Evolutionary conservation across 805 yeast genomes (phyloP), one percentile per base, ranked within the genome.

Genomic region (Wickerhamomyces subpelliculosus): DNA sequence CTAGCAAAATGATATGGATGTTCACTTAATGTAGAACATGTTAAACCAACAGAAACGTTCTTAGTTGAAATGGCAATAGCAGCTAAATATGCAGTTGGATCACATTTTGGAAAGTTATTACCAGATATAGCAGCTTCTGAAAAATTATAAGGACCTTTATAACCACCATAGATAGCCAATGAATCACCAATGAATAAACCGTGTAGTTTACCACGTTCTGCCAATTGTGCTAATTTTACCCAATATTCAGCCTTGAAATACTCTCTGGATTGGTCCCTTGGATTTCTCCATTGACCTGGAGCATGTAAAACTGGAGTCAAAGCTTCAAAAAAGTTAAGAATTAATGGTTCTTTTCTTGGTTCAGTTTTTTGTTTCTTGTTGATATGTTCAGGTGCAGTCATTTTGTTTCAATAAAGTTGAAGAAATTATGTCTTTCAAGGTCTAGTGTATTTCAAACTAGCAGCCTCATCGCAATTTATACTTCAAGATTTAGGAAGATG

Each of bases 21-120:
- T 36, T 66, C 72, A 39, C 65, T 61, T 20, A 67, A 58, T 6
- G 71, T 66, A 7, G 67, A 58, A 30, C 62, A 61, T 4, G 72
- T 66, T 21, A 66, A 45, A 8, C 67, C 71, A 44, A 65, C 64
- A 8, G 61, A 48, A 22, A 66, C 45, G 31, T 57, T 59, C 34
- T 60, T 48, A 8, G 71, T 66, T 7, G 59, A 68, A 2, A 65
- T 58, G 11, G 70, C 68, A 62, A 65, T 58, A 25, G 47, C 55
- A 16, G 57, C 42, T 18, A 60, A 51, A 17, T 54, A 51, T 16
- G 61, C 60, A 42, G 60, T 54, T n/a, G 64, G 65, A 35, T 60
- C 65, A 34, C 47, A 45, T 1, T 54, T 52, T 8, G 65, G 65
- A 47, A 53, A 59, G 22, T 46, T 48, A 4, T 48, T 39, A 19